Conservation (phyloP, 805 yeast species). For the Teunomyces panamensis region DNA sequence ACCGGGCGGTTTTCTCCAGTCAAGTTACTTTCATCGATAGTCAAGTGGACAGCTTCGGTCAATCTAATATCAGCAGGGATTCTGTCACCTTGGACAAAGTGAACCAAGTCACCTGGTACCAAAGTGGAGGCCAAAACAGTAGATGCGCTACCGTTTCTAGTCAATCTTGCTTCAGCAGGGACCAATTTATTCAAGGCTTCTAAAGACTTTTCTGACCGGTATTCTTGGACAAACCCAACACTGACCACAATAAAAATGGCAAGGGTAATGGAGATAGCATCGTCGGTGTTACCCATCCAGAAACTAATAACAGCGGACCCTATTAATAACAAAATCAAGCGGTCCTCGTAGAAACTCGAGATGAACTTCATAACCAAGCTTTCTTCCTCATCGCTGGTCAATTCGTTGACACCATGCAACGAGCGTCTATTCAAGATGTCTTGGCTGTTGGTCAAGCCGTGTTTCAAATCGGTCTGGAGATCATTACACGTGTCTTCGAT, state of each 20-base stretch:
- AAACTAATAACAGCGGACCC: constrained; percentile 88
- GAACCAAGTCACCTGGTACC: constrained; percentile 95
- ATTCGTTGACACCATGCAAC: constrained; percentile 78
- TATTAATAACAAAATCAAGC: constrained; percentile 79
- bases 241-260: constrained; percentile 92
- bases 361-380: constrained; percentile 68
- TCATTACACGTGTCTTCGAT: constrained; percentile 63
- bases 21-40: constrained; percentile 88
- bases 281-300: constrained; percentile 94
- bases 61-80: constrained; percentile 94
- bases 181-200: constrained; percentile 91
- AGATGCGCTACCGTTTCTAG: constrained; percentile 75
- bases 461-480: constrained; percentile 55
- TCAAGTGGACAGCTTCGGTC: constrained; percentile 70
- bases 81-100: constrained; percentile 88
- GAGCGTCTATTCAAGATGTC: constrained; percentile 72
- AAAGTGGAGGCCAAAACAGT: constrained; percentile 81
- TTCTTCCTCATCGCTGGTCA: constrained; percentile 75
- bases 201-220: constrained; percentile 88
- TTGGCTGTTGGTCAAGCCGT: constrained; percentile 65
- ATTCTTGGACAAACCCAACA: constrained; percentile 97
- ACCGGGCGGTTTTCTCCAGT: constrained; percentile 96
- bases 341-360: constrained; percentile 83
- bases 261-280: constrained; percentile 87
- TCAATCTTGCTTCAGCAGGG: constrained; percentile 94